Evolutionary conservation across 2,329 filamentous ascomycete genomes (phyloP), one percentile per base, ranked within the genome.

Genomic region (Lasiodiplodia gonubiensis): DNA sequence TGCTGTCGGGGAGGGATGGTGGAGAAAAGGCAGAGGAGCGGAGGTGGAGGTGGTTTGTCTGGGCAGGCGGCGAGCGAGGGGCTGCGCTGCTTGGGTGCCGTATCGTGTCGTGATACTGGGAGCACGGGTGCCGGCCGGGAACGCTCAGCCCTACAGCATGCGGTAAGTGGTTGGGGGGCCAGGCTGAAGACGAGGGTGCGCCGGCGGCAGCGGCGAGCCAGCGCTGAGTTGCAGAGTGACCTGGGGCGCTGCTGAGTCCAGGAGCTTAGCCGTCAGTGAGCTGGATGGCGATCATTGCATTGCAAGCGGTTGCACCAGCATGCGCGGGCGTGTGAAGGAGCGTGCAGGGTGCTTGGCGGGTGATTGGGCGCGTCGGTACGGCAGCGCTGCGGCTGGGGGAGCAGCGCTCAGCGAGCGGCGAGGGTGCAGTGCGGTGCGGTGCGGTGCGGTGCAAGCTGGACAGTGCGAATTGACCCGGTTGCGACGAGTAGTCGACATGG

Each of bases 131-230:
- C 37, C 64, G 39, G 64, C 52, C 64, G 64, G 64, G 64, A 66
- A 66, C 52, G 64, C 64, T 66, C 64, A 66, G 64, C 64, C 64
- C 64, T 66, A 66, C 64, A 49, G 64, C 46, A 54, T 57, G 48
- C 59, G 59, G 59, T 63, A 63, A 63, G 59, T 37, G 59, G 57
- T 33, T 63, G 42, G 46, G 55, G 37, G 55, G 42, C 59, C 59
- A 63, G 59, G 59, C 59, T 63, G 59, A 63, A 63, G 59, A 61
- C 57, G 30, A 37, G 35, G 54, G 54, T 37, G 54, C 54, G 35
- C 54, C 54, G 23, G 57, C 57, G 57, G 57, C 57, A 61, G 57
- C 16, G 25, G 23, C 16, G 23, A 42, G 42, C 39, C 57, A 61
- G 35, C 27, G 14, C 54, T 42, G 37, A 30, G 35, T 48, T 25